phyloP scores from a whole-genome alignment of 176 grass and related monocot species.

The Zea luxurians region DNA sequence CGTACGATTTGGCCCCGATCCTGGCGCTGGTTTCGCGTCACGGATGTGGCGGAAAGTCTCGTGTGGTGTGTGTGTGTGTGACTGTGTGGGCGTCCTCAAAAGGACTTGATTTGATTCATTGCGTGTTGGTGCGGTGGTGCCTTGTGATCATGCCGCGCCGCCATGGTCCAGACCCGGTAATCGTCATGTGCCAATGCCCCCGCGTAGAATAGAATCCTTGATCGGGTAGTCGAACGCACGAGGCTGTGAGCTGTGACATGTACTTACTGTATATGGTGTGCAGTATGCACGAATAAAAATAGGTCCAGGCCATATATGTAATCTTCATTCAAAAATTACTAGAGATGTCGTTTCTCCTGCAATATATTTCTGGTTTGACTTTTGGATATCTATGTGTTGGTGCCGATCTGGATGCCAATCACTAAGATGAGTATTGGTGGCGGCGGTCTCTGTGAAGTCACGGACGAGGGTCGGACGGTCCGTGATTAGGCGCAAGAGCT shows the following conservation, averaged over 20 bases:
- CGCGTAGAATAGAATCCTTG: not conserved
- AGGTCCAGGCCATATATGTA: not conserved
- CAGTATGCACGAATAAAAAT: not conserved
- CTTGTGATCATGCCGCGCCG: not conserved
- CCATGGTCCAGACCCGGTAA: constrained; percentile 31
- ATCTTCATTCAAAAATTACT: not conserved
- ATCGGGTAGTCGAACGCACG: not conserved
- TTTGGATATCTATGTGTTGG: too few species aligned
- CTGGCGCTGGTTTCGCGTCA: not conserved
- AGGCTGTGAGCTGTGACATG: constrained; percentile 16
- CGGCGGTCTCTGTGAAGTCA: too few species aligned
- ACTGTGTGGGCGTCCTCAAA: too few species aligned
- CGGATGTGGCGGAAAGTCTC: not conserved
- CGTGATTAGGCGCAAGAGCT: too few species aligned
- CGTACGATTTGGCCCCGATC: not conserved
- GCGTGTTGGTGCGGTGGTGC: not conserved
- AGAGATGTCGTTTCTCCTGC: too few species aligned
- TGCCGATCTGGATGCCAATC: too few species aligned
- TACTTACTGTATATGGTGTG: not conserved
- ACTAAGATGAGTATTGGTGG: too few species aligned
- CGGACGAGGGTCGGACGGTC: too few species aligned
- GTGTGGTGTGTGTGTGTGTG: too few species aligned
- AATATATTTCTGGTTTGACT: too few species aligned
- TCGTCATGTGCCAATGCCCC: not conserved
- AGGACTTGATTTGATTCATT: not conserved